Evolutionary conservation across 78 protist species (phyloP).

Genomic region (Dictyostelium citrinum): DNA sequence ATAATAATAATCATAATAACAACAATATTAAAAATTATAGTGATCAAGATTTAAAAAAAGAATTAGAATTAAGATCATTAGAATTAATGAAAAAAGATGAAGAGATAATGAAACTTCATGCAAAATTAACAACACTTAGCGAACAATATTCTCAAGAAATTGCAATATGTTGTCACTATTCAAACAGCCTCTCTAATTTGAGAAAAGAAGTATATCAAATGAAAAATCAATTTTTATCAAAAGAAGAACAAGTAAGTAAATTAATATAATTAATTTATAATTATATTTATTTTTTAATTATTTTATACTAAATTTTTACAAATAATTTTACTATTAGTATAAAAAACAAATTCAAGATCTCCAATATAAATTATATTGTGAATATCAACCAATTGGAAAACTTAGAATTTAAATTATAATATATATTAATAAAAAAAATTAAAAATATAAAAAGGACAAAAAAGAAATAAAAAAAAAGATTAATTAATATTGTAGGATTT

Average conservation of each 20-base stretch:
- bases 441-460: no score
- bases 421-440: no score
- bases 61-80: slow-evolving; percentile 9
- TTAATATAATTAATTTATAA: no score
- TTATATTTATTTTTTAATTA: no score
- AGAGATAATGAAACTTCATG: slow-evolving; percentile 12
- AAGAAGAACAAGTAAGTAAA: slow-evolving; percentile 68
- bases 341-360: slow-evolving; percentile 54
- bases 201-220: slow-evolving; percentile 18
- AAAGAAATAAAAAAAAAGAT: no score
- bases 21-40: background rate
- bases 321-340: no score
- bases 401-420: background rate
- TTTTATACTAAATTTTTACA: no score
- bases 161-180: slow-evolving; percentile 39
- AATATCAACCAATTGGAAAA: slow-evolving; percentile 10
- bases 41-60: slow-evolving; percentile 24
- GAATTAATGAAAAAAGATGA: slow-evolving; percentile 39
- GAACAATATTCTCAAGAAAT: slow-evolving; percentile 49
- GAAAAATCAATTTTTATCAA: background rate
- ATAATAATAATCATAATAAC: background rate
- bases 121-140: background rate
- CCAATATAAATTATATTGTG: slow-evolving; percentile 28
- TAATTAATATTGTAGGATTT: no score
- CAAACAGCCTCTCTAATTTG: background rate